Percentiles rank a stretch among this genome's conserved stretches.
Evolutionary conservation across 108 stramenopile species (phyloP).

Genomic region (Cyclotella baltica): DNA sequence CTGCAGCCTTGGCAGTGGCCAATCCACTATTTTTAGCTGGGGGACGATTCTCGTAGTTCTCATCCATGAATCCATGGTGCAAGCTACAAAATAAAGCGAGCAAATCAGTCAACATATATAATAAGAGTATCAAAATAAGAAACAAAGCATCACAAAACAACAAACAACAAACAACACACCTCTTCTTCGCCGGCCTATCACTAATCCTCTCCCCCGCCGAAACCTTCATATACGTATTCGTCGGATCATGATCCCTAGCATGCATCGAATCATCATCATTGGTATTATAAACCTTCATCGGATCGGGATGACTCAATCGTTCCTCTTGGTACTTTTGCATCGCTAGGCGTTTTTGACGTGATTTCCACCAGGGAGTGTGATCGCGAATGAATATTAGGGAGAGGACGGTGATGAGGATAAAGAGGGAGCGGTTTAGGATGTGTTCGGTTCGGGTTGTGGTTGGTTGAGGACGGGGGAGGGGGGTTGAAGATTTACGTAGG

Average conservation of each 20-base stretch:
- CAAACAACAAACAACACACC: not conserved
- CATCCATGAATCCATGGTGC: slow-evolving; percentile 52
- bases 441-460: slow-evolving; percentile 23
- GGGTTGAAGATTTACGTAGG: slow-evolving; percentile 14
- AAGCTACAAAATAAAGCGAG: not conserved
- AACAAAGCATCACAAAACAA: not conserved
- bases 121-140: not conserved
- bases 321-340: slow-evolving; percentile 11
- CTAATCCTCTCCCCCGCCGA: slow-evolving; percentile 38
- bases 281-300: slow-evolving; percentile 40
- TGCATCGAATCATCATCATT: slow-evolving; percentile 48
- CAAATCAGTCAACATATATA: not conserved
- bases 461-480: not conserved
- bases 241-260: slow-evolving; percentile 42
- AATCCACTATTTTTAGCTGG: slow-evolving; percentile 33
- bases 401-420: slow-evolving; percentile 14
- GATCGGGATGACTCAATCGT: slow-evolving; percentile 14
- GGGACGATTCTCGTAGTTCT: slow-evolving; percentile 42
- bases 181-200: slow-evolving; percentile 32
- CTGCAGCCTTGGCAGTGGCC: slow-evolving; percentile 7
- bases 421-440: slow-evolving; percentile 31
- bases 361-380: slow-evolving; percentile 38
- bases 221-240: slow-evolving; percentile 16
- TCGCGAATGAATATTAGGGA: slow-evolving; percentile 27
- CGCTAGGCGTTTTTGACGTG: slow-evolving; percentile 17